phyloP scores from a whole-genome alignment of 805 yeast genomes.

The Priceomyces fermenticarens region DNA sequence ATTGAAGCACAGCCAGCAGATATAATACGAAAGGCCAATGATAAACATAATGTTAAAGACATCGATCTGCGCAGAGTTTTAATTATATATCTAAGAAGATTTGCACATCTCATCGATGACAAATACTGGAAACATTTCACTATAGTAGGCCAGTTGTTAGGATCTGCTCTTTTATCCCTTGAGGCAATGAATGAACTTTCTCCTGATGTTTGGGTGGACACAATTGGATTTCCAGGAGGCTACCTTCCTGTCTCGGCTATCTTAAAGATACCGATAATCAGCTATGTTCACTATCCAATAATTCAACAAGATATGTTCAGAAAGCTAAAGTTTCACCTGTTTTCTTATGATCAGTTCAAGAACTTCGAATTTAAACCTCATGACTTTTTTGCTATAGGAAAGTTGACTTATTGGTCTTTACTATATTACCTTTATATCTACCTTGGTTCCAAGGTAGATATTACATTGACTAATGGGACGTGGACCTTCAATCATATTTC shows the following conservation, averaged over 20 bases:
- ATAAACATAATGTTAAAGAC: constrained; percentile 50
- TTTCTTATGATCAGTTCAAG: constrained; percentile 12
- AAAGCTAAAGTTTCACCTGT: constrained; percentile 41
- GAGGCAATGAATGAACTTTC: constrained; percentile 66
- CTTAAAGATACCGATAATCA: constrained; percentile 69
- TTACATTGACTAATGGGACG: constrained; percentile 76
- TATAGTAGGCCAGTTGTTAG: constrained; percentile 81
- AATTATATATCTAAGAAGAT: constrained; percentile 55
- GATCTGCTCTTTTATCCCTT: constrained; percentile 63
- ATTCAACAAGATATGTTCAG: constrained; percentile 84
- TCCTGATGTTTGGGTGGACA: constrained; percentile 93
- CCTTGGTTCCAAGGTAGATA: constrained; percentile 63
- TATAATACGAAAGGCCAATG: constrained; percentile 50
- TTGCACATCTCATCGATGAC: constrained; percentile 62
- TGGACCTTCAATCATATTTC: constrained; percentile 86
- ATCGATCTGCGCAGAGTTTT: constrained; percentile 53
- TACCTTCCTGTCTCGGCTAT: constrained; percentile 62
- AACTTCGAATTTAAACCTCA: constrained; percentile 13
- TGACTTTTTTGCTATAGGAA: constrained; percentile 34
- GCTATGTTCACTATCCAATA: constrained; percentile 95
- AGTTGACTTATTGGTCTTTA: constrained; percentile 65
- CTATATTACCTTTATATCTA: constrained; percentile 63
- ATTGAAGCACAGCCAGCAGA: constrained; percentile 43
- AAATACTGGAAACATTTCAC: constrained; percentile 76
- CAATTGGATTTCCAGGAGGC: constrained; percentile 89